These are phyloP conservation scores for Asterochloris erici DNA, from an alignment of 139 green algal genomes.

Conservation along the genomic window DNA sequence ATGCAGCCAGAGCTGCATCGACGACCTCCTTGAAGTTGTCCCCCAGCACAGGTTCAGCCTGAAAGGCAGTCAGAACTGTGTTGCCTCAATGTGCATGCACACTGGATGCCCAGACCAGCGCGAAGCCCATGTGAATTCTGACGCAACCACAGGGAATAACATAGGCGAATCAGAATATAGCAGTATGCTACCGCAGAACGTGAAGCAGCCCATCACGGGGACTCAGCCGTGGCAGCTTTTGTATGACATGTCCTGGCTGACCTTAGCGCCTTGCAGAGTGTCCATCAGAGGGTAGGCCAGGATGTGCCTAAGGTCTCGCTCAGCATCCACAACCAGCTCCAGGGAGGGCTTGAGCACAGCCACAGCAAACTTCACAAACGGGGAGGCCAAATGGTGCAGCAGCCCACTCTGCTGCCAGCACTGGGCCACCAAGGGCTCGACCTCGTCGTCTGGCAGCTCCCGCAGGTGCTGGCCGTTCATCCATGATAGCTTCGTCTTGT, in stretches of 20 bases:
- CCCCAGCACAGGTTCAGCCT: background rate
- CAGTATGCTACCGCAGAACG: too few relatives aligned
- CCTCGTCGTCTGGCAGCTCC: constrained; percentile 51
- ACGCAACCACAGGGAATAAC: too few relatives aligned
- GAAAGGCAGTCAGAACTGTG: too few relatives aligned
- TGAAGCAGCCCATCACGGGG: too few relatives aligned
- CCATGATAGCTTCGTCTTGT: constrained; percentile 83
- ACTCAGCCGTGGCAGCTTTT: too few relatives aligned
- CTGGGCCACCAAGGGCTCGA: constrained; percentile 19
- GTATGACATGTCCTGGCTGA: too few relatives aligned
- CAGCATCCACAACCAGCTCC: constrained; percentile 61
- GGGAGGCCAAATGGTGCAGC: constrained; percentile 40
- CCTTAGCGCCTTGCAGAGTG: constrained; percentile 46
- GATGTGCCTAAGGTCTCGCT: constrained; percentile 58
- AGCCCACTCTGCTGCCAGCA: constrained; percentile 55
- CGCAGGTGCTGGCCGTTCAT: constrained; percentile 82
- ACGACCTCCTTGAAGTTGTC: constrained; percentile 20
- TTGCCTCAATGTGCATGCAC: too few relatives aligned
- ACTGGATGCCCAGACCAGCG: too few relatives aligned
- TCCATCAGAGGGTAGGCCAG: constrained; percentile 86
- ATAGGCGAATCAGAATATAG: too few relatives aligned
- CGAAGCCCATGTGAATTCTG: too few relatives aligned
- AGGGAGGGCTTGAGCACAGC: constrained; percentile 52
- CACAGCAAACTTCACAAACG: constrained; percentile 57
- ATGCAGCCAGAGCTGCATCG: constrained; percentile 23